phyloP scores from a whole-genome alignment of 768 basidiomycete genomes.

The Auricularia cornea region DNA sequence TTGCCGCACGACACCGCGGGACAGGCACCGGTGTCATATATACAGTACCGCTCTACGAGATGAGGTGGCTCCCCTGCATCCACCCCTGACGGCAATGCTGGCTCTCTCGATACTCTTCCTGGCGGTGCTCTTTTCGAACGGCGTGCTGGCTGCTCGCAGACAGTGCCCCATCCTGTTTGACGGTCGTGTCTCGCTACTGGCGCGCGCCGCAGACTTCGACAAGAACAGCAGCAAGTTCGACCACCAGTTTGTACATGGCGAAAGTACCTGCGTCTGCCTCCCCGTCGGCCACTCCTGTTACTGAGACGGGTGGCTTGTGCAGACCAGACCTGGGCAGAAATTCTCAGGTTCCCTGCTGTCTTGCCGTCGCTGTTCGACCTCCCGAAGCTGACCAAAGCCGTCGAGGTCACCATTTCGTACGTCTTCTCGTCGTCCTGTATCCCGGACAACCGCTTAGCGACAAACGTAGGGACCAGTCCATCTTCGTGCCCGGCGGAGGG shows the following conservation, averaged over 20 bases:
- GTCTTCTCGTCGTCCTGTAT: constrained; percentile 13
- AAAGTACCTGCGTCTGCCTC: constrained; percentile 5
- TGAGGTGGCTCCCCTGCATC: too few species aligned
- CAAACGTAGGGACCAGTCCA: constrained; percentile 32
- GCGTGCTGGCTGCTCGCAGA: background rate
- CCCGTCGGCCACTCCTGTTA: background rate
- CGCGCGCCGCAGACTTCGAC: constrained; percentile 14
- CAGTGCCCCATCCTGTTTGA: constrained; percentile 12
- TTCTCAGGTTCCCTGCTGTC: constrained; percentile 13
- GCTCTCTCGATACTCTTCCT: too few species aligned
- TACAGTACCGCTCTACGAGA: too few species aligned
- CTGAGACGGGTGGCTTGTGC: background rate
- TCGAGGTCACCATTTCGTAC: constrained; percentile 14
- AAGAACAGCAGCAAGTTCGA: constrained; percentile 15
- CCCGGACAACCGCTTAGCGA: background rate
- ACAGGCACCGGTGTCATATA: too few species aligned
- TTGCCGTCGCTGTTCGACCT: constrained; percentile 13
- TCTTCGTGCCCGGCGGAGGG: constrained; percentile 45
- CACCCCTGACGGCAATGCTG: too few species aligned
- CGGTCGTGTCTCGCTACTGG: constrained; percentile 9
- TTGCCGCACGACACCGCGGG: too few species aligned
- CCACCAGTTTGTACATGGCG: constrained; percentile 12
- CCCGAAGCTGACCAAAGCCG: constrained; percentile 7
- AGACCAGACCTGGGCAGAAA: constrained; percentile 16
- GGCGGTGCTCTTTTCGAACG: too few species aligned